Evolutionary conservation across 768 basidiomycete genomes (phyloP), one percentile per base, ranked within the genome.

Genomic region (Russula griseocarnosa): DNA sequence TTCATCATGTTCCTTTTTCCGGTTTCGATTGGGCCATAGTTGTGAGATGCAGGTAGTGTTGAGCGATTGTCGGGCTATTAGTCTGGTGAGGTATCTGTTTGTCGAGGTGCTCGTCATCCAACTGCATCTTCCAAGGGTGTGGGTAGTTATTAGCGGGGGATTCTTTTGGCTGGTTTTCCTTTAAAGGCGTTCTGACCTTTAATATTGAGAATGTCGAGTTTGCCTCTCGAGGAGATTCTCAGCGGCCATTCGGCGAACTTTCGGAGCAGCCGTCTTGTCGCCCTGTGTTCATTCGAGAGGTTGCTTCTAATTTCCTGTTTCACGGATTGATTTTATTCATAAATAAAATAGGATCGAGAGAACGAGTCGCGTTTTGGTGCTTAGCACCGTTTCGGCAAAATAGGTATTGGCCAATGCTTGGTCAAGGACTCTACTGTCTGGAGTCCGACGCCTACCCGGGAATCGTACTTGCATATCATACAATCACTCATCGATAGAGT

Each of bases 81-180:
- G 96, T n/a, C 93, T 86, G 96, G 96, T 83, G 94, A 95, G 83
- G 95, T 98, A n/a, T 74, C 88, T 96, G 77, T 99, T 99, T 86
- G 92, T 96, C 84, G 96, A 99, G 87, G 94, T 99, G 71, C 86
- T 99, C 73, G 81, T 94, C 70, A 97, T 6, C 96, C 96, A 18
- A 95, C 91, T 24, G 96, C 34, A 85, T 96, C 60, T 98, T 95
- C 28, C 98, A 99, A 76, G 96, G 96, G 74, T 99, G 96, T 87
- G 96, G 96, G 97, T 98, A 72, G 77, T 94, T 83, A 40, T 52
- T n/a, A n/a, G n/a, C n/a, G n/a, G n/a, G n/a, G n/a, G n/a, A n/a
- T 40, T 58, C 53, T 53, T 11, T 22, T 34, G 1, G 5, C 24
- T 3, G 3, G 1, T 18, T 8, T 1, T 16, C 53, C 42, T 64